These are phyloP conservation scores for Sorghum bicolor DNA, from an alignment of 176 grass and related monocot species.

Conservation along the genomic window Sorghum_bicolor_NCBIv3 NC_012872.2:68140001-68140500, in stretches of 20 bases:
- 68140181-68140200: slow-evolving; percentile 40
- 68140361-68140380: background rate
- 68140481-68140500: slow-evolving; percentile 33
- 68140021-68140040: background rate
- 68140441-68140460: slow-evolving; percentile 81
- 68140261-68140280: background rate
- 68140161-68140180: slow-evolving; percentile 74
- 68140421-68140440: slow-evolving; percentile 62
- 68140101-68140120: slow-evolving; percentile 45
- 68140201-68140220: slow-evolving; percentile 57
- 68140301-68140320: background rate
- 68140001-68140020: slow-evolving; percentile 32
- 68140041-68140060: background rate
- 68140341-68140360: background rate
- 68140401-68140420: slow-evolving; percentile 52
- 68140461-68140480: slow-evolving; percentile 53
- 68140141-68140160: slow-evolving; percentile 71
- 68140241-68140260: slow-evolving; percentile 52
- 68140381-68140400: slow-evolving; percentile 41
- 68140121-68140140: slow-evolving; percentile 3
- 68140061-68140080: too few relatives aligned
- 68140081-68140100: background rate
- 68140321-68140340: background rate
- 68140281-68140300: background rate
- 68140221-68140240: slow-evolving; percentile 87